These are phyloP conservation scores for Kluyveromyces sp. DNA, from an alignment of 1,139 yeast species.

Conservation along the genomic window DNA sequence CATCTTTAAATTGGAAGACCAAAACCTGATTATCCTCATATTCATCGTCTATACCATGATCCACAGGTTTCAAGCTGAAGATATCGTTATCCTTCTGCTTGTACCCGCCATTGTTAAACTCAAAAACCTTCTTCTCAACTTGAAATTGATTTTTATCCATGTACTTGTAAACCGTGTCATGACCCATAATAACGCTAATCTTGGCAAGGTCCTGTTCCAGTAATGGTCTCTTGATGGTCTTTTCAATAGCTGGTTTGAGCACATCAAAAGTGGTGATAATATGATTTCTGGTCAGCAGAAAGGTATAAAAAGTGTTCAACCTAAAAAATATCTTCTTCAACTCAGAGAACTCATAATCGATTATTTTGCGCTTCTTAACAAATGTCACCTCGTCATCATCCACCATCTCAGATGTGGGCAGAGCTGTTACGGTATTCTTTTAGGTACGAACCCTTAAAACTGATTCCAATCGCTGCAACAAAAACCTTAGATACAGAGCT, in stretches of 20 bases:
- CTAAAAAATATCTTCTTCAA: constrained; percentile 41
- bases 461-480: not conserved
- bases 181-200: constrained; percentile 57
- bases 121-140: constrained; percentile 42
- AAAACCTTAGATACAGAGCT: not conserved
- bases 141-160: constrained; percentile 64
- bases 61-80: constrained; percentile 37
- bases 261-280: constrained; percentile 48
- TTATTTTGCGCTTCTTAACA: constrained; percentile 3
- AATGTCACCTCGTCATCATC: not conserved
- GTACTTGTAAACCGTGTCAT: constrained; percentile 63
- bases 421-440: no score
- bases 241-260: constrained; percentile 42
- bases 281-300: constrained; percentile 48
- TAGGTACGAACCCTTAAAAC: no score
- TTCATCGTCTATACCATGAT: constrained; percentile 28
- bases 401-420: not conserved
- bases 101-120: constrained; percentile 40
- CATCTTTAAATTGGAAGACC: constrained; percentile 74
- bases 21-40: constrained; percentile 44
- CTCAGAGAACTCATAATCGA: constrained; percentile 28
- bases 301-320: constrained; percentile 50
- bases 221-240: constrained; percentile 36
- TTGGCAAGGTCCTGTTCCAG: constrained; percentile 51
- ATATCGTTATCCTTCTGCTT: constrained; percentile 44